Conservation (phyloP, 805 yeast genomes). For the Candida germanica region DNA sequence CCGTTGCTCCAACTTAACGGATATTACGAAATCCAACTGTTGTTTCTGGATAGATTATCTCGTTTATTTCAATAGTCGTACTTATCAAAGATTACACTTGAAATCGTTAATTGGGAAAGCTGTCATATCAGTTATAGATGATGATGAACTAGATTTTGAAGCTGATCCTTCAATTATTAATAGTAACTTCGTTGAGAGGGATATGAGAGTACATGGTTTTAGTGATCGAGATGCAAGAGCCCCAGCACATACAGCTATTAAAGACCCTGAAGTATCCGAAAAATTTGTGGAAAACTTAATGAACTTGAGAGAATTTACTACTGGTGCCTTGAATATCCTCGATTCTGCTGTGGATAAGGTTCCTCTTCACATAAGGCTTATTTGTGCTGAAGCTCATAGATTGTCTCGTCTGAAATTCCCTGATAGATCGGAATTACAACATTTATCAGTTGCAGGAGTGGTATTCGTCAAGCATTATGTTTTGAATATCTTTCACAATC, state of each 20-base stretch:
- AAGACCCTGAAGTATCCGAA: conserved; percentile 68
- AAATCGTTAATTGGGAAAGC: conserved; percentile 39
- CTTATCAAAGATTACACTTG: conserved; percentile 46
- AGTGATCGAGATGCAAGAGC: conserved; percentile 35
- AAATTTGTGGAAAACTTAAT: conserved; percentile 74
- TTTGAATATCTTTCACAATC: conserved; percentile 42
- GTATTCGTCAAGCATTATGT: conserved; percentile 54
- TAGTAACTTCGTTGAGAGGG: conserved; percentile 35
- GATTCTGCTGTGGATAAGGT: conserved; percentile 37
- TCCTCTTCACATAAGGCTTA: conserved; percentile 35
- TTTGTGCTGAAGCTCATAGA: conserved; percentile 32
- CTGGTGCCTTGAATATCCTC: conserved; percentile 55
- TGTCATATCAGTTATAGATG: conserved; percentile 38
- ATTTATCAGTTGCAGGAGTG: conserved; percentile 67
- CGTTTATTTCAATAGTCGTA: conserved; percentile 42
- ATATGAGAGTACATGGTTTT: conserved; percentile 32
- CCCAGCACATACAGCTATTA: conserved; percentile 69
- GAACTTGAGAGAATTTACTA: conserved; percentile 65
- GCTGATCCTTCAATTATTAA: conserved; percentile 71
- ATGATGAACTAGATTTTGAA: conserved; percentile 63
- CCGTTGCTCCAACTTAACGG: conserved; percentile 27
- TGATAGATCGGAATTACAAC: conserved; percentile 55
- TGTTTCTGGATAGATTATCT: conserved; percentile 47
- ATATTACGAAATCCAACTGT: conserved; percentile 34
- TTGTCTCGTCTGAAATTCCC: conserved; percentile 51